These are phyloP conservation scores for Cystofilobasidium macerans DNA, from an alignment of 768 basidiomycete species.

Conservation along the genomic window DNA sequence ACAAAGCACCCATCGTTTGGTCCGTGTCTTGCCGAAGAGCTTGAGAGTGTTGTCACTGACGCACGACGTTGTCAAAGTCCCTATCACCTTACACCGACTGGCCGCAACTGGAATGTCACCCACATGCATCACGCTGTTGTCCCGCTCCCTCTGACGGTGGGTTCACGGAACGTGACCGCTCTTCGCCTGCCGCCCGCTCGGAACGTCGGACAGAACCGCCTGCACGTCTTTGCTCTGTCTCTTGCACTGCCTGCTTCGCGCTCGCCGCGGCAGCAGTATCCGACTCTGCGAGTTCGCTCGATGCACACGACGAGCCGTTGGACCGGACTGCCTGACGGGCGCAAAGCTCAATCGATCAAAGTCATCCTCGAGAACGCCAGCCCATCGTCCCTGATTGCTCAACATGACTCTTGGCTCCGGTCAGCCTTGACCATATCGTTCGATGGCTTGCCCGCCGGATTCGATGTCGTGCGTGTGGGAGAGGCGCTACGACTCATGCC, in stretches of 20 bases:
- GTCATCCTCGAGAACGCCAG: not conserved
- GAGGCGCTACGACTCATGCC: conserved; percentile 41
- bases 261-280: not conserved
- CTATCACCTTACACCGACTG: conserved; percentile 1
- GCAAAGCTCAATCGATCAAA: not conserved
- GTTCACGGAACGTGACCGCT: not conserved
- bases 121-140: conserved; percentile 19
- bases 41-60: too few relatives aligned
- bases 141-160: conserved; percentile 7
- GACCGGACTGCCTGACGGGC: not conserved
- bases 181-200: not conserved
- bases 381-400: not conserved
- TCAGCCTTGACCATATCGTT: not conserved
- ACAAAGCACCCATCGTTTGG: conserved; percentile 16
- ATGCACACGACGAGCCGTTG: not conserved
- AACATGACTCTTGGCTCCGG: not conserved
- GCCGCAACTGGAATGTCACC: conserved; percentile 16
- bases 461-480: not conserved
- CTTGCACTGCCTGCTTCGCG: not conserved
- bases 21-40: not conserved
- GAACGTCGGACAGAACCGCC: conserved; percentile 4
- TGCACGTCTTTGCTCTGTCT: conserved; percentile 21
- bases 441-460: not conserved
- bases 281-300: not conserved
- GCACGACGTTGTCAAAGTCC: not conserved